These are phyloP conservation scores for Madurella mycetomatis DNA, from an alignment of 2,329 filamentous ascomycete species.

Conservation along the genomic window DNA sequence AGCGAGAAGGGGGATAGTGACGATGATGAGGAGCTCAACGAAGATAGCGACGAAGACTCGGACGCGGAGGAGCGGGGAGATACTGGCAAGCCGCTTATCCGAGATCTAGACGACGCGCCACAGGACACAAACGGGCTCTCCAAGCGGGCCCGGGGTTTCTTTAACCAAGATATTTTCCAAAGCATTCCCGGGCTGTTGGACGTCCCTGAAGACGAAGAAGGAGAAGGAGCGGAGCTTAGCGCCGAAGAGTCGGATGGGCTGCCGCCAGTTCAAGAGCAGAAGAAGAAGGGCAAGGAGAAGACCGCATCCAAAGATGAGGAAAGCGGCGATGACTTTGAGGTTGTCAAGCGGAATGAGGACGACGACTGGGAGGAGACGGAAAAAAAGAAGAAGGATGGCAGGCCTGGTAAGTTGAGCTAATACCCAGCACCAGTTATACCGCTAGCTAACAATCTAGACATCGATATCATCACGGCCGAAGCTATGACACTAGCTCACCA, in stretches of 20 bases:
- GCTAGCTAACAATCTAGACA: slow-evolving; percentile 52
- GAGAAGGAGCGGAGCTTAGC: slow-evolving; percentile 24
- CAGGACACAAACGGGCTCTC: slow-evolving; percentile 61
- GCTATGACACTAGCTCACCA: slow-evolving; percentile 96
- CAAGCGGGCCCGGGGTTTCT: slow-evolving; percentile 81
- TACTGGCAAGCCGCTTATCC: slow-evolving; percentile 50
- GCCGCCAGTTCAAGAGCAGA: slow-evolving; percentile 20
- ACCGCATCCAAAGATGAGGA: slow-evolving; percentile 32
- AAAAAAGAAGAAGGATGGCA: slow-evolving; percentile 59
- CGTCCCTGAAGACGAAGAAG: slow-evolving; percentile 36
- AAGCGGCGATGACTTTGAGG: slow-evolving; percentile 52
- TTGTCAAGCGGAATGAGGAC: slow-evolving; percentile 47
- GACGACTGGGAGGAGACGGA: slow-evolving; percentile 63
- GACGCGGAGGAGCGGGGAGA: slow-evolving; percentile 48
- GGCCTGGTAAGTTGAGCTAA: slow-evolving; percentile 44
- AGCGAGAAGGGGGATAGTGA: slow-evolving; percentile 56
- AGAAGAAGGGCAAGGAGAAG: slow-evolving; percentile 28
- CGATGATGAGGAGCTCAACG: slow-evolving; percentile 54
- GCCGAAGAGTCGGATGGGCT: slow-evolving; percentile 23
- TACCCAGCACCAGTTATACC: neutral
- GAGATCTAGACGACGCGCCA: slow-evolving; percentile 55
- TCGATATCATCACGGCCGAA: slow-evolving; percentile 98
- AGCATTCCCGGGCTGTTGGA: slow-evolving; percentile 66
- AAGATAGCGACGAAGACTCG: slow-evolving; percentile 59
- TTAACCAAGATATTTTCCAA: slow-evolving; percentile 91